Evolutionary conservation across 495 filamentous ascomycete genomes (phyloP).

Genomic region (Mycothermus thermophilus): DNA sequence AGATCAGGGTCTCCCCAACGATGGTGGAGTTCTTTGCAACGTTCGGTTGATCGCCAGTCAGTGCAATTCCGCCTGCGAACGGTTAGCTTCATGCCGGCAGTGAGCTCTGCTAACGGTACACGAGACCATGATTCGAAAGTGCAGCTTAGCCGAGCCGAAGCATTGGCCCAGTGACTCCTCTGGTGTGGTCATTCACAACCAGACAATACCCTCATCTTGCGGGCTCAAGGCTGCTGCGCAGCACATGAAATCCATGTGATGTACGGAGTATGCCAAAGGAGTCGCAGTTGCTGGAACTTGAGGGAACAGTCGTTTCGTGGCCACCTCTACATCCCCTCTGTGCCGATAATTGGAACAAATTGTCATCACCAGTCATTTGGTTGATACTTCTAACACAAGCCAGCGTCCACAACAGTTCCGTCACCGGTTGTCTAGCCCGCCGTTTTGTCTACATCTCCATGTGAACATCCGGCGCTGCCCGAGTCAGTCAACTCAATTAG

Average conservation of each 20-base stretch:
- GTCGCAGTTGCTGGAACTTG: conserved; percentile 54
- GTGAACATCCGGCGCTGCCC: conserved; percentile 44
- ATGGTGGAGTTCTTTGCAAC: conserved; percentile 38
- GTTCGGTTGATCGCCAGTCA: conserved; percentile 41
- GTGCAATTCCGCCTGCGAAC: conserved; percentile 40
- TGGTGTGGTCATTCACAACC: conserved; percentile 42
- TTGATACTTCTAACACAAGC: conserved; percentile 36
- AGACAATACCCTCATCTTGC: conserved; percentile 50
- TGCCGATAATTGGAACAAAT: conserved; percentile 61
- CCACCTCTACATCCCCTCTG: conserved; percentile 42
- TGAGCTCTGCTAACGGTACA: no score
- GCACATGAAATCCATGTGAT: conserved; percentile 47
- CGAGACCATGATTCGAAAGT: conserved; percentile 26
- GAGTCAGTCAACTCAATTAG: no score
- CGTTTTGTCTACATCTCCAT: conserved; percentile 56
- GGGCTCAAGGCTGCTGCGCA: conserved; percentile 37
- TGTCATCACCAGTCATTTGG: conserved; percentile 52
- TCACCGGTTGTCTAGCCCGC: conserved; percentile 63
- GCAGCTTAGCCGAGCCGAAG: conserved; percentile 54
- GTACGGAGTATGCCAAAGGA: conserved; percentile 49
- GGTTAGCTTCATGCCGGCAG: no score
- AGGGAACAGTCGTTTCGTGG: conserved; percentile 45
- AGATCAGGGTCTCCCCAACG: conserved; percentile 39
- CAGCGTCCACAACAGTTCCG: conserved; percentile 56
- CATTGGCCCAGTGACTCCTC: no score